These are phyloP conservation scores for Saccharomycopsis babjevae DNA, from an alignment of 805 yeast genomes.

Conservation along the genomic window DNA sequence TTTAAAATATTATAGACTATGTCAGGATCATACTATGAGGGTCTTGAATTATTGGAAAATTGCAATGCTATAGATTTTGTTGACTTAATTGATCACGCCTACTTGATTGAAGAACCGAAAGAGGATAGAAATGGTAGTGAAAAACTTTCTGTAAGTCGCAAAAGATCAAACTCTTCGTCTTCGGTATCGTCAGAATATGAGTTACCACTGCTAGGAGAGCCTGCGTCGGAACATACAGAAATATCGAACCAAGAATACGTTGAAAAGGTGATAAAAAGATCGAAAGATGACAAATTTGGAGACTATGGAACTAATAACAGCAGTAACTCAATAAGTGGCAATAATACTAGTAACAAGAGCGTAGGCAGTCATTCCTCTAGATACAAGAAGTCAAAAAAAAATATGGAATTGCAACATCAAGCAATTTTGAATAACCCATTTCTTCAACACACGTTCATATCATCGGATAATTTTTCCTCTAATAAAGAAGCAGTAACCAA, in stretches of 20 bases:
- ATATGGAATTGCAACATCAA: conserved; percentile 3
- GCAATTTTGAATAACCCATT: background rate
- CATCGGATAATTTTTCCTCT: conserved; percentile 3
- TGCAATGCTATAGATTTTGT: conserved; percentile 14
- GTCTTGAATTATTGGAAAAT: conserved; percentile 11
- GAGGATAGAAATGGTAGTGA: background rate
- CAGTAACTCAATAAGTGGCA: background rate
- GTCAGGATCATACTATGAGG: conserved; percentile 11
- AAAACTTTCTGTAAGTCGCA: background rate
- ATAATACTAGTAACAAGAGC: background rate
- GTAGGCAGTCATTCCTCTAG: background rate
- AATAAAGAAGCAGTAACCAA: conserved; percentile 4
- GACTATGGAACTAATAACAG: too few species aligned
- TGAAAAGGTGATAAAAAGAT: background rate
- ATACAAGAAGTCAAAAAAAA: background rate
- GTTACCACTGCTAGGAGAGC: background rate
- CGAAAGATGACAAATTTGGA: background rate
- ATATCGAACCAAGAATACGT: background rate
- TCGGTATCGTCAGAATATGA: conserved; percentile 8
- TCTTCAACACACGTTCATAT: background rate
- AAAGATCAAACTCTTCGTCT: conserved; percentile 5
- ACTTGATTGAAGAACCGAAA: background rate
- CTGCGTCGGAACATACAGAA: background rate
- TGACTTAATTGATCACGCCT: conserved; percentile 4
- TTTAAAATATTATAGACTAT: background rate